phyloP scores from a whole-genome alignment of 345 rosid species.

The Toxicodendron radicans region DNA sequence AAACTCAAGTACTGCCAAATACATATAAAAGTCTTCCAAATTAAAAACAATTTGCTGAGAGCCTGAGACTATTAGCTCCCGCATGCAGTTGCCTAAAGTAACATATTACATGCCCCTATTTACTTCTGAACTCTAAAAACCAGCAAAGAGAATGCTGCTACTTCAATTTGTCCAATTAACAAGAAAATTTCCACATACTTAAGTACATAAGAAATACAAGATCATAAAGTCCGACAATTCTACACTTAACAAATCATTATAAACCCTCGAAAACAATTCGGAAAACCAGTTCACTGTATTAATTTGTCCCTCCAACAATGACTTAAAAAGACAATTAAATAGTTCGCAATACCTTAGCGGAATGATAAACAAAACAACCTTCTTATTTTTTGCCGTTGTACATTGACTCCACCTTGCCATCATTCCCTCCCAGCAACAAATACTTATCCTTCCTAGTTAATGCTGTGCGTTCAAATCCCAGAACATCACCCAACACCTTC shows the following conservation, averaged over 20 bases:
- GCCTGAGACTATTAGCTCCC: too few relatives aligned
- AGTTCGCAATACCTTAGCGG: not conserved
- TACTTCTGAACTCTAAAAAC: too few relatives aligned
- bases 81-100: too few relatives aligned
- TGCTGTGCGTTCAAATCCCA: conserved; percentile 76
- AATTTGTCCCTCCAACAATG: not conserved
- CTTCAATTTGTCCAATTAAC: too few relatives aligned
- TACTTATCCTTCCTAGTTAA: conserved; percentile 89
- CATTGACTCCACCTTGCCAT: conserved; percentile 90
- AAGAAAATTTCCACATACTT: not conserved
- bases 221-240: not conserved
- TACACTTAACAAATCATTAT: not conserved
- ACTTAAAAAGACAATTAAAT: not conserved
- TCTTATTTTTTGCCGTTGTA: conserved; percentile 40
- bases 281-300: not conserved
- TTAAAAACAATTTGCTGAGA: too few relatives aligned
- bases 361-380: not conserved
- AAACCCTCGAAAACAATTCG: not conserved
- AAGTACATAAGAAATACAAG: not conserved
- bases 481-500: conserved; percentile 56
- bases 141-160: too few relatives aligned
- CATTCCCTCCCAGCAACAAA: conserved; percentile 75
- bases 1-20: too few relatives aligned
- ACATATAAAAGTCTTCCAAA: too few relatives aligned
- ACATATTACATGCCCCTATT: too few relatives aligned